phyloP scores from a whole-genome alignment of 257 asterid species.

The Solanum piurae region DNA sequence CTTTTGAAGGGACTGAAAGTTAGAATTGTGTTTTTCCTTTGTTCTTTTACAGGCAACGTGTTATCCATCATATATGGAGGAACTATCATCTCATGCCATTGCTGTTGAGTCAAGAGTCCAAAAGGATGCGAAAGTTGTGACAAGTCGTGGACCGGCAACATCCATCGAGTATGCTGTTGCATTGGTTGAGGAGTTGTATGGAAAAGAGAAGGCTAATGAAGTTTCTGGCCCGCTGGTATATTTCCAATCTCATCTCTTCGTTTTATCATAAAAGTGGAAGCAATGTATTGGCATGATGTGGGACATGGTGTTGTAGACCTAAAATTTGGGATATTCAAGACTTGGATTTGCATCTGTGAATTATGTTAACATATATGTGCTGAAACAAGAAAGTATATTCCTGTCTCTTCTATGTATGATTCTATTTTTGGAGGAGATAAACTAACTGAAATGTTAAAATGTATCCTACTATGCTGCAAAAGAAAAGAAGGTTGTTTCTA shows the following conservation, averaged over 20 bases:
- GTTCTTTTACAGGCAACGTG: slow-evolving; percentile 66
- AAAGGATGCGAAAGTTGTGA: slow-evolving; percentile 74
- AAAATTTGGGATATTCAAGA: not conserved
- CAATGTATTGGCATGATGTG: not conserved
- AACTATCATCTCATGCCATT: slow-evolving; percentile 48
- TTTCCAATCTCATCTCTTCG: not conserved
- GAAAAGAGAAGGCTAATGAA: slow-evolving; percentile 76
- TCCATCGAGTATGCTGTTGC: slow-evolving; percentile 77
- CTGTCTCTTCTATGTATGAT: not conserved
- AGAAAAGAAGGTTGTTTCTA: not conserved
- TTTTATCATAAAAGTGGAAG: not conserved
- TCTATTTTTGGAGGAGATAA: not conserved
- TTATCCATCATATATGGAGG: slow-evolving; percentile 83
- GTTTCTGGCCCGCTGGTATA: slow-evolving; percentile 78
- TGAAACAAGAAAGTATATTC: not conserved
- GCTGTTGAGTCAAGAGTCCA: slow-evolving; percentile 82
- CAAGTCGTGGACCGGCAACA: slow-evolving; percentile 97
- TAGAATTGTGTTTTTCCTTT: not conserved
- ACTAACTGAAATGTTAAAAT: not conserved
- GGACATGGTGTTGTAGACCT: not conserved
- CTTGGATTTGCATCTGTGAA: not conserved
- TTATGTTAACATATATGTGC: too few relatives aligned
- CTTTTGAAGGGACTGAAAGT: not conserved
- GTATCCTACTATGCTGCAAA: not conserved
- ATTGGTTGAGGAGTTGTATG: slow-evolving; percentile 64